phyloP scores from a whole-genome alignment of 768 basidiomycete species.

The Melanogaster broomeanus region DNA sequence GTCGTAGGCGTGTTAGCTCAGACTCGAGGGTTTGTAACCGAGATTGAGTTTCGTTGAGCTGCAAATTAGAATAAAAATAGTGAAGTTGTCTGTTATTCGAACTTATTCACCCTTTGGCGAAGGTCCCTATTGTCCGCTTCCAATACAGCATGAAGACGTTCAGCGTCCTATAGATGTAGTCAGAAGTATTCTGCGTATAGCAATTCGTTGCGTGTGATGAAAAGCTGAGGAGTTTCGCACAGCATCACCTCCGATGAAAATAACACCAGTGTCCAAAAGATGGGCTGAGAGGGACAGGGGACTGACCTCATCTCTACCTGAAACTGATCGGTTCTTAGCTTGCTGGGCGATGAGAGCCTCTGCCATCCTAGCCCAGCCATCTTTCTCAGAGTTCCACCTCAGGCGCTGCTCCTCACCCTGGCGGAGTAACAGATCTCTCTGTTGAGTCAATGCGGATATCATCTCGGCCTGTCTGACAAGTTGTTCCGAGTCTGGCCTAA shows the following conservation, averaged over 20 bases:
- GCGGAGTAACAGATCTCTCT: constrained; percentile 57
- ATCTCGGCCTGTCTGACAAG: constrained; percentile 61
- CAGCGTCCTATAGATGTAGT: constrained; percentile 48
- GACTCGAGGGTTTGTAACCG: constrained; percentile 58
- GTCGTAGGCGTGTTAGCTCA: constrained; percentile 66
- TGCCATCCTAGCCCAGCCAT: constrained; percentile 64
- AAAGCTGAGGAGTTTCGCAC: background rate
- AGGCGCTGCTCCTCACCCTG: constrained; percentile 59
- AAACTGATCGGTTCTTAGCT: constrained; percentile 39
- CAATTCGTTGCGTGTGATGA: background rate
- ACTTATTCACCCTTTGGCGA: constrained; percentile 54
- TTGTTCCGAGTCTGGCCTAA: constrained; percentile 44
- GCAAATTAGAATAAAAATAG: constrained; percentile 12
- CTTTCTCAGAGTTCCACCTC: constrained; percentile 63
- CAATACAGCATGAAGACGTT: constrained; percentile 48
- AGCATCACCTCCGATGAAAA: background rate
- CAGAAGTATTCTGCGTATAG: constrained; percentile 3
- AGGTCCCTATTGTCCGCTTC: constrained; percentile 65
- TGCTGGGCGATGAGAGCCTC: constrained; percentile 61
- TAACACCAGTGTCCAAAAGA: background rate
- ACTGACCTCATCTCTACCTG: constrained; percentile 47
- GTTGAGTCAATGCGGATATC: constrained; percentile 54
- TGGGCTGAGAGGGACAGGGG: background rate
- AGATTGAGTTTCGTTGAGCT: constrained; percentile 61
- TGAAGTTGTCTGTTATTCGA: background rate